Percentiles rank a stretch among this genome's conserved stretches.
phyloP scores from a whole-genome alignment of 768 basidiomycete species.

The Lactarius psammicola region DNA sequence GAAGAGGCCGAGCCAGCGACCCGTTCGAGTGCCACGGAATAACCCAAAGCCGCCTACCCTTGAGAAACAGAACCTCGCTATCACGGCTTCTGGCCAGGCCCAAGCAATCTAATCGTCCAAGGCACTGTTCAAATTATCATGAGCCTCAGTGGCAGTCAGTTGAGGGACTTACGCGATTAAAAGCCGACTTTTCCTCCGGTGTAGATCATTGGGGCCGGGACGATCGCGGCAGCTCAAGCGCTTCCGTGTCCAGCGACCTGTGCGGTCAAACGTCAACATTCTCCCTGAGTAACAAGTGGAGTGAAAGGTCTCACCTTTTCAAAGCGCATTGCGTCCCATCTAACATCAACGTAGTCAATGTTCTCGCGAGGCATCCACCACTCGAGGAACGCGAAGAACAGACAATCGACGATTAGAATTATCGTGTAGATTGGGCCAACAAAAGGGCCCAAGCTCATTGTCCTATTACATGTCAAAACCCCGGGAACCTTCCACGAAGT shows the following conservation, averaged over 20 bases:
- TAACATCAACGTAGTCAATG: slow-evolving; percentile 67
- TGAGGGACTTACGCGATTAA: neutral
- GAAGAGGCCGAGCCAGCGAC: neutral
- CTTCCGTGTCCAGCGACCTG: slow-evolving; percentile 17
- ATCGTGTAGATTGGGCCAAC: slow-evolving; percentile 86
- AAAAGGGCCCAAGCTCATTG: slow-evolving; percentile 72
- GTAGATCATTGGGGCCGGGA: neutral
- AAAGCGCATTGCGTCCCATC: slow-evolving; percentile 53
- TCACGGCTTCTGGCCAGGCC: neutral
- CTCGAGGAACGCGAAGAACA: slow-evolving; percentile 84
- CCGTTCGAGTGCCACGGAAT: neutral
- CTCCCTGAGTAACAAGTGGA: neutral
- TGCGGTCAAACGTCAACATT: neutral
- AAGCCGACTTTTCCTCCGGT: neutral
- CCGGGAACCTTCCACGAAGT: neutral
- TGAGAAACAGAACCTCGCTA: neutral
- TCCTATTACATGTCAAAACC: slow-evolving; percentile 43
- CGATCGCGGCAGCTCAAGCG: neutral
- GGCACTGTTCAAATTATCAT: neutral
- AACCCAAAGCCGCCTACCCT: neutral
- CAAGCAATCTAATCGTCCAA: neutral
- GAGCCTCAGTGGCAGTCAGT: neutral
- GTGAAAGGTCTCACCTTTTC: slow-evolving; percentile 32
- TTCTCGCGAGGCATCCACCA: slow-evolving; percentile 77
- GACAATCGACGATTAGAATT: slow-evolving; percentile 84